These are phyloP conservation scores for Leccinum rimulosum DNA, from an alignment of 768 basidiomycete species.

Conservation along the genomic window DNA sequence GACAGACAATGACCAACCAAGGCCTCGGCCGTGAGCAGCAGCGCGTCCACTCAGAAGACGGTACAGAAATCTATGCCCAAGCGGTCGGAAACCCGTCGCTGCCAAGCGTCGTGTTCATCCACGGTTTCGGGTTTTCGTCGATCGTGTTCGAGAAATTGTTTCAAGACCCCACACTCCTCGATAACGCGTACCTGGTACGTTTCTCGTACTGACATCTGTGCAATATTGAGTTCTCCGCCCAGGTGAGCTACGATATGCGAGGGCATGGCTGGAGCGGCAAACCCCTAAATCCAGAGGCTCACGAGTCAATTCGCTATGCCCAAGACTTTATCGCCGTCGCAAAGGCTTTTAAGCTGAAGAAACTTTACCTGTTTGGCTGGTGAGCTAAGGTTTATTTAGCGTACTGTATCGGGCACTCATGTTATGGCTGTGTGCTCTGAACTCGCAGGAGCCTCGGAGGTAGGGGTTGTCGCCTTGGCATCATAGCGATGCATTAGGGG, in stretches of 20 bases:
- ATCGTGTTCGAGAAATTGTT: neutral
- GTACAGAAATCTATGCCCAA: conserved; percentile 8
- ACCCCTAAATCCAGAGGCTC: neutral
- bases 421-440: neutral
- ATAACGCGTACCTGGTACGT: neutral
- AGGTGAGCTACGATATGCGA: conserved; percentile 10
- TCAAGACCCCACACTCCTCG: conserved; percentile 2
- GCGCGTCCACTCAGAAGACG: conserved; percentile 2
- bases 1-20: neutral
- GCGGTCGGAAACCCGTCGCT: neutral
- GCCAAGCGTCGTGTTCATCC: neutral
- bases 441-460: conserved; percentile 9
- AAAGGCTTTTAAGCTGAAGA: neutral
- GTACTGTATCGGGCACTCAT: neutral
- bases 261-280: conserved; percentile 3
- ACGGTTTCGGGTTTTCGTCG: neutral
- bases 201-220: neutral
- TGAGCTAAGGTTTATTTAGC: neutral
- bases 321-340: conserved; percentile 6
- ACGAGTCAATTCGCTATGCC: conserved; percentile 8
- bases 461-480: neutral
- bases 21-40: neutral
- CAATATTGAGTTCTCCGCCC: neutral
- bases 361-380: neutral
- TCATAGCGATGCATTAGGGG: neutral